Conservation (phyloP, 805 yeast species). For the Candida tallmaniae region DNA sequence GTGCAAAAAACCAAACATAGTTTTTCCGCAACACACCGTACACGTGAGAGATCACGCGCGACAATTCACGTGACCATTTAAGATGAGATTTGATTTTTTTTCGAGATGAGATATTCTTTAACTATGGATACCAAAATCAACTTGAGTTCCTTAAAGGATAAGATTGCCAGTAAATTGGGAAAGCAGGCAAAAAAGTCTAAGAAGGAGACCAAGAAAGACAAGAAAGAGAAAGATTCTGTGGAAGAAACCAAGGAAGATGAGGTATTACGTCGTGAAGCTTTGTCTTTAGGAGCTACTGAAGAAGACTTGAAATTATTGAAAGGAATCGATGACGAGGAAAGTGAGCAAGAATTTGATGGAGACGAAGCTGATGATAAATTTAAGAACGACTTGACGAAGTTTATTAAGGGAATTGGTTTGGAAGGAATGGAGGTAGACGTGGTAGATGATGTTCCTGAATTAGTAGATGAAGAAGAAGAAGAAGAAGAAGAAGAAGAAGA, state of each 20-base stretch:
- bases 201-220: conserved; percentile 15
- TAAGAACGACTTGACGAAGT: conserved; percentile 50
- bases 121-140: conserved; percentile 45
- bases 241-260: conserved; percentile 16
- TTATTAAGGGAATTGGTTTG: conserved; percentile 68
- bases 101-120: conserved; percentile 6
- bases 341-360: conserved; percentile 50
- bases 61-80: conserved; percentile 1
- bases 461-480: conserved; percentile 31
- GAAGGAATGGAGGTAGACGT: conserved; percentile 33
- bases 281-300: conserved; percentile 80
- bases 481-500: conserved; percentile 34
- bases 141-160: conserved; percentile 59
- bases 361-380: conserved; percentile 41
- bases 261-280: conserved; percentile 63
- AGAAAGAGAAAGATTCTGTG: conserved; percentile 9
- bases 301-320: conserved; percentile 67
- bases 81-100: conserved; percentile 6
- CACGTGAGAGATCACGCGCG: too few relatives aligned
- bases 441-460: conserved; percentile 25
- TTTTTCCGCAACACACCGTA: neutral
- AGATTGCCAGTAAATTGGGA: conserved; percentile 51
- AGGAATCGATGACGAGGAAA: conserved; percentile 49
- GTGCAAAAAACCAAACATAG: too few relatives aligned
- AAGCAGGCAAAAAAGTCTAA: conserved; percentile 7